These are phyloP conservation scores for Capniomyces stellatus DNA, from an alignment of 371 early-diverging fungal species.

Conservation along the genomic window DNA sequence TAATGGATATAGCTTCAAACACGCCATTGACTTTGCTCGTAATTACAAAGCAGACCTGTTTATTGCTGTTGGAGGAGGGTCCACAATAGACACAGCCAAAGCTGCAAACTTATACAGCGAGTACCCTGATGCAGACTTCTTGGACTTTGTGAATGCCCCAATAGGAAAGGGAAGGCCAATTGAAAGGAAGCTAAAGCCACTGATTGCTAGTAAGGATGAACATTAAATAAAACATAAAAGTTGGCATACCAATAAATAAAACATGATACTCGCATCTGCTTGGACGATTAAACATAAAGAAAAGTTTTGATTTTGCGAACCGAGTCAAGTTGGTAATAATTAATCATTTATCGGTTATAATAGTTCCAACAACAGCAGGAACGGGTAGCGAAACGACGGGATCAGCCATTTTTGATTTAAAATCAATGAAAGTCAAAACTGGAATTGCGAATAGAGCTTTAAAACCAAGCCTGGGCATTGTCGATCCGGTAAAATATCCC, in stretches of 20 bases:
- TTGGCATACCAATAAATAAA: too few relatives aligned
- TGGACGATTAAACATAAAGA: too few relatives aligned
- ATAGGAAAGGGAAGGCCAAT: slow-evolving; percentile 70
- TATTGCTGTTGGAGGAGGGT: slow-evolving; percentile 89
- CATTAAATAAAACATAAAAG: too few relatives aligned
- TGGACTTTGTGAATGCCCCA: slow-evolving; percentile 89
- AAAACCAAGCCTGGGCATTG: slow-evolving; percentile 70
- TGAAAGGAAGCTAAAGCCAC: slow-evolving; percentile 48
- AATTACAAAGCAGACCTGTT: slow-evolving; percentile 56
- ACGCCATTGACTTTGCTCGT: slow-evolving; percentile 64
- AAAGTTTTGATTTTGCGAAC: too few relatives aligned
- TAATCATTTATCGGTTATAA: not conserved
- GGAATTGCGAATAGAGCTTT: slow-evolving; percentile 76
- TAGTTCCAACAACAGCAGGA: slow-evolving; percentile 62
- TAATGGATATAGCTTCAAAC: slow-evolving; percentile 51
- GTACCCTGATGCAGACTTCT: slow-evolving; percentile 64
- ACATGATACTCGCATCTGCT: too few relatives aligned
- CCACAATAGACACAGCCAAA: slow-evolving; percentile 80
- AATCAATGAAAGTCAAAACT: slow-evolving; percentile 66
- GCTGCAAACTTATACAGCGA: slow-evolving; percentile 72
- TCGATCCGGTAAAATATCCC: slow-evolving; percentile 38
- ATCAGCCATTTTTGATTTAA: slow-evolving; percentile 77
- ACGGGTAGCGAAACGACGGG: slow-evolving; percentile 90
- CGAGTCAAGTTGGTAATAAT: too few relatives aligned
- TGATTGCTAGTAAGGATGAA: slow-evolving; percentile 46